Conservation (phyloP, 768 basidiomycete species). For the Amanita subjunquillea region DNA sequence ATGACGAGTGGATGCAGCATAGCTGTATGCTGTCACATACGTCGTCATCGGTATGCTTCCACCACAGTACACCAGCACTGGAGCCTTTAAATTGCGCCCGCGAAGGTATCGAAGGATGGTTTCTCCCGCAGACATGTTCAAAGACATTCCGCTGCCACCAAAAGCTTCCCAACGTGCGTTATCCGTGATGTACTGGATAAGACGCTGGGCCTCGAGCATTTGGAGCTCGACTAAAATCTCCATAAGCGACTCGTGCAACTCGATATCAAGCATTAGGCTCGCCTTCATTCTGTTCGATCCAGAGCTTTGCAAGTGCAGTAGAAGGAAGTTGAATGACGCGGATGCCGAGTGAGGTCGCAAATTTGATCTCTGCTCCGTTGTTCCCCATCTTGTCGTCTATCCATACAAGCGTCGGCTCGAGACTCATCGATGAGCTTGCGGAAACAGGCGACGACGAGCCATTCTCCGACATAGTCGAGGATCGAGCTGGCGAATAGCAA, state of each 20-base stretch:
- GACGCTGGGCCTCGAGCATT: slow-evolving; percentile 11
- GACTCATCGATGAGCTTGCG: not conserved
- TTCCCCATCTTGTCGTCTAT: slow-evolving; percentile 16
- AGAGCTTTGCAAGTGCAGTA: slow-evolving; percentile 17
- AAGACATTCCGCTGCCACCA: not conserved
- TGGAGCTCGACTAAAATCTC: slow-evolving; percentile 13
- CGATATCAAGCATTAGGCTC: not conserved
- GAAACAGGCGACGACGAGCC: not conserved
- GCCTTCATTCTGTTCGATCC: slow-evolving; percentile 19
- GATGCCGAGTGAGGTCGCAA: slow-evolving; percentile 12
- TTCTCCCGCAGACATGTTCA: slow-evolving; percentile 17
- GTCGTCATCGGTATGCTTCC: slow-evolving; percentile 10
- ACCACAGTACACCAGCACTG: slow-evolving; percentile 15
- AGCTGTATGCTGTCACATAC: slow-evolving; percentile 13
- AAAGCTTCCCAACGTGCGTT: slow-evolving; percentile 15
- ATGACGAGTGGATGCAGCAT: slow-evolving; percentile 12
- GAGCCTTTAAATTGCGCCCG: slow-evolving; percentile 10
- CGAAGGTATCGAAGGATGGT: slow-evolving; percentile 17
- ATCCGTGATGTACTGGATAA: slow-evolving; percentile 20
- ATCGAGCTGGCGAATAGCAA: not conserved
- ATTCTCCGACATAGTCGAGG: not conserved
- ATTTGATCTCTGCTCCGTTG: slow-evolving; percentile 7
- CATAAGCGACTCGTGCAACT: not conserved
- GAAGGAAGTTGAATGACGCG: slow-evolving; percentile 17
- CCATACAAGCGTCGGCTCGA: slow-evolving; percentile 17